phyloP scores from a whole-genome alignment of 225 moss, liverwort and hornwort species.

The Bryum argenteum region DNA sequence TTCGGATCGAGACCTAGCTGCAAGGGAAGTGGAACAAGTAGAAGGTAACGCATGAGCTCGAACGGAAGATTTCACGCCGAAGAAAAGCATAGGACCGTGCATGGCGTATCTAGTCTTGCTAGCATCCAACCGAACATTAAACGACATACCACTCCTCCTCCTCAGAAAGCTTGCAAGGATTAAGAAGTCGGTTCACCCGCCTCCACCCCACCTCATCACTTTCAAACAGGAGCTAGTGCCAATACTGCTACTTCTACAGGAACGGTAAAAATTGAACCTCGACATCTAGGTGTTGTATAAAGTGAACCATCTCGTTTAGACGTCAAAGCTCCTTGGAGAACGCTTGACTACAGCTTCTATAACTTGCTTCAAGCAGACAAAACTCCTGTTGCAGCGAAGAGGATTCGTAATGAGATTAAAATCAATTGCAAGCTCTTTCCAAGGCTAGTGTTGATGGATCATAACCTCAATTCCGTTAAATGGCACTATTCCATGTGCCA shows the following conservation, averaged over 20 bases:
- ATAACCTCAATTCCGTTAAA: no score
- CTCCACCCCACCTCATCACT: conserved; percentile 28
- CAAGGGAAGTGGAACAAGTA: no score
- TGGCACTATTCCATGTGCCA: no score
- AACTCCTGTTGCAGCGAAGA: no score
- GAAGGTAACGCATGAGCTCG: conserved; percentile 61
- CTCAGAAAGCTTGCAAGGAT: conserved; percentile 61
- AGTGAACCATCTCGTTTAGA: conserved; percentile 72
- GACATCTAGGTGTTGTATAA: conserved; percentile 57
- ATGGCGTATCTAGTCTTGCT: conserved; percentile 64
- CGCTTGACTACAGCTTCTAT: conserved; percentile 44
- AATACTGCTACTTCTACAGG: conserved; percentile 45
- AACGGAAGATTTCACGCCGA: conserved; percentile 66
- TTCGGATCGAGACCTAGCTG: no score
- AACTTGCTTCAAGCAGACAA: conserved; percentile 27
- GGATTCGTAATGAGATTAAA: conserved; percentile 39
- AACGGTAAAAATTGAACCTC: conserved; percentile 9
- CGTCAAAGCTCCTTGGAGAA: conserved; percentile 57
- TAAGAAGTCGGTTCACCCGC: conserved; percentile 42
- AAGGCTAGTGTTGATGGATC: no score
- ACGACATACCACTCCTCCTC: conserved; percentile 44
- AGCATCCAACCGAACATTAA: conserved; percentile 22
- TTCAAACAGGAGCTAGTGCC: conserved; percentile 64
- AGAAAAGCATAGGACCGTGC: conserved; percentile 68
- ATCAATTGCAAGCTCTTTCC: no score